Evolutionary conservation across 2,329 filamentous ascomycete species (phyloP).

Genomic region (Hypoxylon sp.): DNA sequence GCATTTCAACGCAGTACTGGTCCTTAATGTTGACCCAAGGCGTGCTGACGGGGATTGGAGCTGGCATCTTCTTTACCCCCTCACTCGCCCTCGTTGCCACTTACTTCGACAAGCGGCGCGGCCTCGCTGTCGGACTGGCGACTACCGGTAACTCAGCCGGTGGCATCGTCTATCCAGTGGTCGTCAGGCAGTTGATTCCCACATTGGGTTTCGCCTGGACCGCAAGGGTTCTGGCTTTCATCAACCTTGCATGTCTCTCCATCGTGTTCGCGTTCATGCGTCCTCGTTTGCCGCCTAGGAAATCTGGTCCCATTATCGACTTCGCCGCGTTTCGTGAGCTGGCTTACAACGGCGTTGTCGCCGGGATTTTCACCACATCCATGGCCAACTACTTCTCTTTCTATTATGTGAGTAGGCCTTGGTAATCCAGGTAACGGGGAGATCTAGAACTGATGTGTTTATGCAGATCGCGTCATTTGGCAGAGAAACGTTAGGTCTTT

Average conservation of each 20-base stretch:
- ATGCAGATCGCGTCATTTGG: conserved; percentile 53
- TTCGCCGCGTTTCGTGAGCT: conserved; percentile 49
- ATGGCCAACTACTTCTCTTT: conserved; percentile 60
- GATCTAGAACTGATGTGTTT: conserved; percentile 13
- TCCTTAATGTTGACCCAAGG: conserved; percentile 64
- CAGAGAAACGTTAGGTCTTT: conserved; percentile 51
- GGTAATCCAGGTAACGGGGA: conserved; percentile 1
- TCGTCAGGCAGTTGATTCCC: conserved; percentile 51
- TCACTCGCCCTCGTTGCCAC: conserved; percentile 70
- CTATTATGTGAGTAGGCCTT: conserved; percentile 54
- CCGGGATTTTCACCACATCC: conserved; percentile 55
- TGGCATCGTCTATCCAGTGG: conserved; percentile 65
- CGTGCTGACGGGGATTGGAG: conserved; percentile 62
- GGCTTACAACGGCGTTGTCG: conserved; percentile 53
- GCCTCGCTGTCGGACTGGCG: conserved; percentile 69
- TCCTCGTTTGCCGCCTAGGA: conserved; percentile 50
- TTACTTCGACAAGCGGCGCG: conserved; percentile 69
- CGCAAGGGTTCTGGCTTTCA: conserved; percentile 51
- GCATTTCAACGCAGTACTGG: conserved; percentile 59
- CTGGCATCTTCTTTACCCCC: conserved; percentile 69
- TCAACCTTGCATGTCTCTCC: conserved; percentile 87
- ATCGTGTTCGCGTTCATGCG: conserved; percentile 64
- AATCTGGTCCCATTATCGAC: conserved; percentile 51
- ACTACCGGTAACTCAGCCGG: conserved; percentile 69
- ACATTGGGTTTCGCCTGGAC: conserved; percentile 52